Evolutionary conservation across 106 monocot species (phyloP), one percentile per base, ranked within the genome.

Genomic region (Cymbidium sinense): DNA sequence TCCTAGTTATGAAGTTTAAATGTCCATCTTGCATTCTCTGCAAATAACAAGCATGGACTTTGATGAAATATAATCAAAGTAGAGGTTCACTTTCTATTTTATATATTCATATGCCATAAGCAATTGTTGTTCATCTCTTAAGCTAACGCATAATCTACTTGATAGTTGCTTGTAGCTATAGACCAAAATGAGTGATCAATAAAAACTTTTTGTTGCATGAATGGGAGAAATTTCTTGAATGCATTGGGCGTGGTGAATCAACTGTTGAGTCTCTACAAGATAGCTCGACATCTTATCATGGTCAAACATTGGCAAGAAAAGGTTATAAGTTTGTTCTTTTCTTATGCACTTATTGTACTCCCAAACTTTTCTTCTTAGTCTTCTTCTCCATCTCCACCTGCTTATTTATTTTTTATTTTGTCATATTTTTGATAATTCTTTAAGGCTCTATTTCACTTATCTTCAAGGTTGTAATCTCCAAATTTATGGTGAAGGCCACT

Each of bases 261-360:
- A 85, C 91, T 79, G 89, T 78, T 34, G 89, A 96, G 34, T 84
- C 88, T 85, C 81, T 96, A 36, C 61, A 83, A 75, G 86, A 85
- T 27, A 90, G 75, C 81, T 77, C 87, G 96, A 93, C 84, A 80
- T 96, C 96, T 31, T 96, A 96, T 83, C 88, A 91, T 18, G 96
- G 96, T 4, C 96, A 96, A 80, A 96, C 96, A 62, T 84, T 96
- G 50, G 96, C 96, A 34, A 83, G 96, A 83, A 96, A 93, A 83
- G 96, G 96, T 95, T 30, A 18, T 76, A 9, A 50, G 23, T 18
- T 19, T 50, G 0, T 58, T 20, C 30, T 29, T 33, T 29, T 47
- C 12, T 30, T 44, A 2, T 52, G 82, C 41, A 30, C 52, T 47
- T 76, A 35, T 12, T 54, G 12, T 51, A 75, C 28, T 70, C 70